Percentiles rank a stretch among this genome's conserved stretches.
phyloP scores from a whole-genome alignment of 2,329 filamentous ascomycete species.

The Raffaelea ambrosiae region DNA sequence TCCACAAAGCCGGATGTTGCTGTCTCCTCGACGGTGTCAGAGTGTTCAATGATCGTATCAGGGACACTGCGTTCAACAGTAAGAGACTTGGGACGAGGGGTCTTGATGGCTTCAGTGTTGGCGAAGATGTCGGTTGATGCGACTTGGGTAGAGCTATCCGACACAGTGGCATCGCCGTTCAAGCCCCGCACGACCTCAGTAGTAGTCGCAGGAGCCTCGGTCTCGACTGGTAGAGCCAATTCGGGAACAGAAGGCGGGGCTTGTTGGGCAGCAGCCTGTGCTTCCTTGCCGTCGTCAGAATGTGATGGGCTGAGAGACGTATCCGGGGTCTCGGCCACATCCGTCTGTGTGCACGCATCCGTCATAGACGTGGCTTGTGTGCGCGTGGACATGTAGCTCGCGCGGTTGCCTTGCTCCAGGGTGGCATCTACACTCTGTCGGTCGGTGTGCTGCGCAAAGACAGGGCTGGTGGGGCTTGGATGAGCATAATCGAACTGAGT shows the following conservation, averaged over 20 bases:
- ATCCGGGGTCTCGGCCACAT: slow-evolving; percentile 40
- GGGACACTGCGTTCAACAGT: slow-evolving; percentile 3
- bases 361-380: slow-evolving; percentile 65
- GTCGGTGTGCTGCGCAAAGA: slow-evolving; percentile 44
- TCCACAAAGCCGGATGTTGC: slow-evolving; percentile 11
- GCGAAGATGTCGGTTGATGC: too few species aligned
- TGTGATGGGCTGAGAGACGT: slow-evolving; percentile 46
- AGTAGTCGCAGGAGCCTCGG: background rate
- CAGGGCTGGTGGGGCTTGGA: slow-evolving; percentile 66
- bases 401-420: slow-evolving; percentile 52
- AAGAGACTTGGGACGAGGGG: background rate
- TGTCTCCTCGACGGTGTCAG: slow-evolving; percentile 14
- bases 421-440: slow-evolving; percentile 59
- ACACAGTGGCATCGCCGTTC: background rate
- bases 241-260: background rate
- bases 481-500: slow-evolving; percentile 71
- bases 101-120: background rate
- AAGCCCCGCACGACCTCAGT: too few species aligned
- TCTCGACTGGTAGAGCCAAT: background rate
- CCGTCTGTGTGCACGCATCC: slow-evolving; percentile 58
- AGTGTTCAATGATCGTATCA: slow-evolving; percentile 13
- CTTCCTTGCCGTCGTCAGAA: slow-evolving; percentile 37
- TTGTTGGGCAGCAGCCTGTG: background rate
- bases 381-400: slow-evolving; percentile 66
- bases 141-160: background rate